Percentiles rank a stretch among this genome's conserved stretches.
phyloP scores from a whole-genome alignment of 768 basidiomycete species.

The Phlegmacium glaucopus region DNA sequence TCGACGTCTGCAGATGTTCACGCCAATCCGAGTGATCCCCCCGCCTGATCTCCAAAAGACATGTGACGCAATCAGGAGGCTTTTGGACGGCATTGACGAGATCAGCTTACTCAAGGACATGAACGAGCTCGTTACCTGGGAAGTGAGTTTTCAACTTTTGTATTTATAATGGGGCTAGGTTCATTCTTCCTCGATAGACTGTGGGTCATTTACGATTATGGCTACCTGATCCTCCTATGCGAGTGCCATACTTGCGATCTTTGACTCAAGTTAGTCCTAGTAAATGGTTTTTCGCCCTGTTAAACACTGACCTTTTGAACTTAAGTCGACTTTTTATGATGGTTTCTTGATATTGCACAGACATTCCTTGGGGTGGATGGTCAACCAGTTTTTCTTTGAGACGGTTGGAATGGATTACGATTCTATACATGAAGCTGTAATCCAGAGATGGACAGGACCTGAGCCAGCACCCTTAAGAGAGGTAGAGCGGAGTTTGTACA shows the following conservation, averaged over 20 bases:
- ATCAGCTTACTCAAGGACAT: constrained; percentile 41
- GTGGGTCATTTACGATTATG: constrained; percentile 50
- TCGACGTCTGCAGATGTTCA: constrained; percentile 61
- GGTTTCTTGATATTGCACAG: constrained; percentile 50
- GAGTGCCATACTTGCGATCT: constrained; percentile 60
- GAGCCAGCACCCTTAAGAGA: constrained; percentile 31
- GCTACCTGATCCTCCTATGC: constrained; percentile 36
- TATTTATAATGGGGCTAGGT: no score
- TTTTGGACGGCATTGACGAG: constrained; percentile 59
- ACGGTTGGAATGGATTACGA: constrained; percentile 55
- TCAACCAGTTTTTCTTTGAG: constrained; percentile 64
- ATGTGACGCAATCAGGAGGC: constrained; percentile 45
- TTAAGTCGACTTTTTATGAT: constrained; percentile 57
- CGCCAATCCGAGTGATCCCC: constrained; percentile 62
- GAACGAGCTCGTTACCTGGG: constrained; percentile 53
- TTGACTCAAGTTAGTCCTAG: constrained; percentile 48
- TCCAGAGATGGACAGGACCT: constrained; percentile 34
- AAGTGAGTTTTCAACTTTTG: constrained; percentile 36
- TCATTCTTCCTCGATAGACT: constrained; percentile 23
- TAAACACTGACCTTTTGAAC: neutral
- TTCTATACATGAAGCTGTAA: constrained; percentile 35
- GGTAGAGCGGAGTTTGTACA: constrained; percentile 39
- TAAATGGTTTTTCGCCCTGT: neutral
- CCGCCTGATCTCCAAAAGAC: constrained; percentile 45
- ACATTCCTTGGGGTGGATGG: constrained; percentile 49